Evolutionary conservation across 2,329 filamentous ascomycete genomes (phyloP).

Genomic region (Aspergillus arachidicola): DNA sequence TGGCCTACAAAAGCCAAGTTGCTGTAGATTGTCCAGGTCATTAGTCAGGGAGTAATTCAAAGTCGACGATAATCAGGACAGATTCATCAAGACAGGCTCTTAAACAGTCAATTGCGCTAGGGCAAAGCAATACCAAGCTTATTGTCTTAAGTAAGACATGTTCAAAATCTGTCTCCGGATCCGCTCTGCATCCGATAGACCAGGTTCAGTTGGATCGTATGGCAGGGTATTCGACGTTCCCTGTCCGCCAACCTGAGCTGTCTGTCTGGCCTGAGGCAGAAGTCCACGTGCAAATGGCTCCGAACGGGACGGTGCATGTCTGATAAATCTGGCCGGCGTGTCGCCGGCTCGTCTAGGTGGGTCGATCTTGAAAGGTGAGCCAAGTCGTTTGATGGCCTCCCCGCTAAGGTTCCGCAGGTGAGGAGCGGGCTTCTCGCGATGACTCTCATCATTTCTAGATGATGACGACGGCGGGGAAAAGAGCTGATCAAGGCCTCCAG

Average conservation of each 20-base stretch:
- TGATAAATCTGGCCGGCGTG: conserved; percentile 32
- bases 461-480: conserved; percentile 54
- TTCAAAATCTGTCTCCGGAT: conserved; percentile 44
- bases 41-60: conserved; percentile 28
- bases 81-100: conserved; percentile 8
- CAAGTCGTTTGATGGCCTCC: conserved; percentile 49
- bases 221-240: conserved; percentile 21
- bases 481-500: conserved; percentile 55
- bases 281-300: conserved; percentile 44
- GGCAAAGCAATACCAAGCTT: conserved; percentile 13
- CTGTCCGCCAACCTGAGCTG: conserved; percentile 20
- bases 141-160: conserved; percentile 35
- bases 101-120: not conserved
- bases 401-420: conserved; percentile 36
- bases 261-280: conserved; percentile 20
- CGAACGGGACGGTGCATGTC: conserved; percentile 47
- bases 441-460: conserved; percentile 28
- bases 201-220: conserved; percentile 37
- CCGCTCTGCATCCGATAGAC: conserved; percentile 42
- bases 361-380: conserved; percentile 51
- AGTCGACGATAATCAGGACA: conserved; percentile 27
- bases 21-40: conserved; percentile 32
- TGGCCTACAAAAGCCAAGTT: conserved; percentile 16
- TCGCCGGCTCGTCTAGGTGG: conserved; percentile 34
- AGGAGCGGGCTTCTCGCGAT: conserved; percentile 24